Evolutionary conservation across 2,329 filamentous ascomycete genomes (phyloP), one percentile per base, ranked within the genome.

Genomic region (Sclerotinia borealis): DNA sequence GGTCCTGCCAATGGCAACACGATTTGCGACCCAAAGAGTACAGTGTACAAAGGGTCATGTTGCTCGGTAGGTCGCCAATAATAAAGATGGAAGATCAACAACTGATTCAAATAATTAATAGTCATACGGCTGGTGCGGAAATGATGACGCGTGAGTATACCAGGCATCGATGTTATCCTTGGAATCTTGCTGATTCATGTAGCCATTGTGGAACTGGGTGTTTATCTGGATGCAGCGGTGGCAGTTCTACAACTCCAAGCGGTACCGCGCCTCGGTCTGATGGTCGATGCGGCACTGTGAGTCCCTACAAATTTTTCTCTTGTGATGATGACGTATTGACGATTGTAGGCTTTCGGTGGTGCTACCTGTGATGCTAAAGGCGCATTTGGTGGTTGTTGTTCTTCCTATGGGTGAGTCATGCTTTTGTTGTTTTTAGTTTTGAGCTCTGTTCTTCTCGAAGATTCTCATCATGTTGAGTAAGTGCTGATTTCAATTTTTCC

Each of bases 21-120:
- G 8, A 49, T 68, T 22, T 78, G 76, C 59, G 73, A 80, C 66
- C 76, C 79, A 49, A 76, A 78, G 9, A 79, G 77, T 70, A 78
- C 71, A 6, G 73, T 71, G 15, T 80, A 81, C 71, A 75, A 68
- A 2, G 79, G 79, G 47, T 72, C 74, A 37, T 81, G 79, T 68
- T 81, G 79, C 70, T 79, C 77, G 49, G 69, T 72, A 67, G 39
- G 72, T 68, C 17, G 31, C 19, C 31, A 22, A 50, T 22, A 7
- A 48, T n/a, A n/a, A 15, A 4, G 22, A 25, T 49, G 31, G 52
- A 61, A 15, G 52, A 52, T 17, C 37, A 4, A 52, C 37, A n/a
- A 48, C 63, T 63, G 37, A 67, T 54, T 49, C 15, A 15, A 19
- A 61, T 36, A 64, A 41, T 67, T 36, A 64, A 41, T 67, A 69